Evolutionary conservation across 805 yeast species (phyloP), one percentile per base, ranked within the genome.

Genomic region (Kluyveromyces nonfermentans): DNA sequence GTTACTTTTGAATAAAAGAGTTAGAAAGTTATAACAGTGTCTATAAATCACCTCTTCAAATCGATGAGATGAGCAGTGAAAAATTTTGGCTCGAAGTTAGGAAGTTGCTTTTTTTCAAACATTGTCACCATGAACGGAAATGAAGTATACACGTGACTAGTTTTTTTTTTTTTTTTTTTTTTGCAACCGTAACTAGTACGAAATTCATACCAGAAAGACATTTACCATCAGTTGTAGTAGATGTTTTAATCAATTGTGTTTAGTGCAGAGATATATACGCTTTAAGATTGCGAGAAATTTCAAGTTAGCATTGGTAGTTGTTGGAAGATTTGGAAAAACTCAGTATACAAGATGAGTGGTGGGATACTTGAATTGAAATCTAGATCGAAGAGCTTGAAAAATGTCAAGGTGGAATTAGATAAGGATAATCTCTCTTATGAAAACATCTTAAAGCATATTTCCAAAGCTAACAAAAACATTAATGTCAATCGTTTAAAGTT

Each of bases 381-480:
- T 2, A 76, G 89, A 47, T 80, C 87, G 14, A 75, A 72, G 54
- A 59, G 69, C 28, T 62, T 83, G 53, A 75, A 72, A 51, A 71
- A 73, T 43, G 69, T 75, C 50, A 64, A 69, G 46, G 67, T 60
- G 34, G 58, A 55, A 20, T 33, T 59, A 20, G 57, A 54, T n/a
- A 43, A 51, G 17, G 56, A 54, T 18, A 42, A 68, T 32, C 72
- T 62, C 50, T 64, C 61, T 46, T 73, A 70, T 49, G 71, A 60
- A 40, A 71, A 69, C 33, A 64, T 81, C 38, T 55, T 70, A 36
- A 57, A 58, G 16, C 56, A 67, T 42, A 61, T 82, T 46, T 69
- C 79, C 21, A 53, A 57, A 21, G 63, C 65, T 16, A 75, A 77
- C 49, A 66, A 58, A 41, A 49, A 48, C 3, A 59, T 73, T 35